These are phyloP conservation scores for Colletotrichum endophyticum DNA, from an alignment of 2,329 filamentous ascomycete genomes.

Conservation along the genomic window DNA sequence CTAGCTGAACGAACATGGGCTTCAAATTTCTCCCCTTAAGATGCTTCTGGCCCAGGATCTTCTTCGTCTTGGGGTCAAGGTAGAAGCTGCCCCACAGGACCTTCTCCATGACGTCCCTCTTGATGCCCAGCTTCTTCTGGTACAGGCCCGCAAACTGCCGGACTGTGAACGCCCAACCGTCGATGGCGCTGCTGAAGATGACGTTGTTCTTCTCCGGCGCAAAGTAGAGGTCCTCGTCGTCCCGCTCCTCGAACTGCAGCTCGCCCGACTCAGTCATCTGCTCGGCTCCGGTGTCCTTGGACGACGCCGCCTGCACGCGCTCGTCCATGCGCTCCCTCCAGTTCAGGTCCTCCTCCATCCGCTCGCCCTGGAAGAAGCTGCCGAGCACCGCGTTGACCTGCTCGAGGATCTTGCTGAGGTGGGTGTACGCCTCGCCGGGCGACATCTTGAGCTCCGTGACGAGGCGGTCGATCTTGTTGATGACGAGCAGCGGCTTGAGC, in stretches of 20 bases:
- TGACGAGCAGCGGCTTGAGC: constrained; percentile 89
- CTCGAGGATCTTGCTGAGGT: constrained; percentile 87
- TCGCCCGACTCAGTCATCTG: constrained; percentile 61
- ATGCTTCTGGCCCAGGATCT: constrained; percentile 88
- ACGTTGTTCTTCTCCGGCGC: constrained; percentile 98
- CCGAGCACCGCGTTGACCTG: constrained; percentile 97
- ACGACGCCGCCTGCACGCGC: constrained; percentile 66
- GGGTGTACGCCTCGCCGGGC: constrained; percentile 85
- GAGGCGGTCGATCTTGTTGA: constrained; percentile 98
- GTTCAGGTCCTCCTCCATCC: constrained; percentile 97
- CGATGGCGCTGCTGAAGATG: constrained; percentile 96
- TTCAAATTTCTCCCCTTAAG: constrained; percentile 90
- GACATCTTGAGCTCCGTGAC: constrained; percentile 95
- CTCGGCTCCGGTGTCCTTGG: constrained; percentile 28
- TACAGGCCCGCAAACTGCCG: constrained; percentile 93
- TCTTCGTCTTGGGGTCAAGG: constrained; percentile 94
- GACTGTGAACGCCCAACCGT: constrained; percentile 99
- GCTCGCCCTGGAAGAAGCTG: constrained; percentile 96
- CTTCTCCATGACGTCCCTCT: constrained; percentile 85
- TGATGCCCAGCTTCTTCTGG: constrained; percentile 96
- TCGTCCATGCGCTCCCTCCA: constrained; percentile 96
- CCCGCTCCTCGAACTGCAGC: constrained; percentile 81
- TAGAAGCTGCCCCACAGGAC: constrained; percentile 98
- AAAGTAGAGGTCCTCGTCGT: constrained; percentile 98
- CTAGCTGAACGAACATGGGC: constrained; percentile 96